Conservation (phyloP, 148 eudicot genomes). For the Selenicereus undatus region DNA sequence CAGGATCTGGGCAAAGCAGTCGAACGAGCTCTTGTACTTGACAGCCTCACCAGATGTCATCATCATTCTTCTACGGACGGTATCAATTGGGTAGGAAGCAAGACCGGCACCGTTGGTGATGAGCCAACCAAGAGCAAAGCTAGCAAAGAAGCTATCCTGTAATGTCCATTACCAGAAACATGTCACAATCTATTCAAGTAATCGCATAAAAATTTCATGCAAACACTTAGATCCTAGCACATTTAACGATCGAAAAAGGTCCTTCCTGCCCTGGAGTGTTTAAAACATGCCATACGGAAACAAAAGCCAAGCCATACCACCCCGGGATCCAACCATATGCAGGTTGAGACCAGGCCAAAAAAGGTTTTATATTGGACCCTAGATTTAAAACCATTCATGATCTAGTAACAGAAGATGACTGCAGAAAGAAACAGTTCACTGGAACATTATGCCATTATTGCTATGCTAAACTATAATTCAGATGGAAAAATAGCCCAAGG, state of each 20-base stretch:
- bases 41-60: slow-evolving; percentile 83
- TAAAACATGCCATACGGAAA: not conserved
- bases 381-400: not conserved
- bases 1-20: slow-evolving; percentile 61
- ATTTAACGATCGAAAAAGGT: not conserved
- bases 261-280: not conserved
- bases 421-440: too few species aligned
- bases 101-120: slow-evolving; percentile 70
- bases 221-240: not conserved
- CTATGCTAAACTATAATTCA: too few species aligned
- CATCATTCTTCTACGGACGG: slow-evolving; percentile 83
- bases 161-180: slow-evolving; percentile 16
- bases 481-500: not conserved
- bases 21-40: slow-evolving; percentile 69
- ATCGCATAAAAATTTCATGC: not conserved
- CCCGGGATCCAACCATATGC: not conserved
- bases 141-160: slow-evolving; percentile 72
- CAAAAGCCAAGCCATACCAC: not conserved
- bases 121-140: slow-evolving; percentile 72
- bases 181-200: not conserved
- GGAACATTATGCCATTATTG: too few species aligned
- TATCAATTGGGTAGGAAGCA: slow-evolving; percentile 70
- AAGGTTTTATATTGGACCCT: too few species aligned
- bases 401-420: not conserved
- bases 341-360: not conserved